A percentile compares a stretch with the other conserved stretches of the same genome.
These are phyloP conservation scores for Mitragyna speciosa DNA, from an alignment of 257 asterid genomes.

Conservation along the genomic window DNA sequence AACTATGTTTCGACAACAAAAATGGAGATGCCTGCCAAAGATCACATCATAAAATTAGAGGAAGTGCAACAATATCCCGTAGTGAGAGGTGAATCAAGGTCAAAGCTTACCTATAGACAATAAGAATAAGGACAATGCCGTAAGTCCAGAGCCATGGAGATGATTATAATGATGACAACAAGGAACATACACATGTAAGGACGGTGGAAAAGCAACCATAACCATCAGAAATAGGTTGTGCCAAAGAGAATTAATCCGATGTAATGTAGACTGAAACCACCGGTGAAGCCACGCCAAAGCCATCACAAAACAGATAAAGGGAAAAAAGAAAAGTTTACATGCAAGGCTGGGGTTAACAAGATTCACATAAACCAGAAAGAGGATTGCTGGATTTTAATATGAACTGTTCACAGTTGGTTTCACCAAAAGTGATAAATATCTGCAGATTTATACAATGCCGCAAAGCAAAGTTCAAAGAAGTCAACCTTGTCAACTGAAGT, in stretches of 20 bases:
- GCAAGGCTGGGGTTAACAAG: constrained; percentile 26
- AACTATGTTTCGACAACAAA: neutral
- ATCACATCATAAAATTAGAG: neutral
- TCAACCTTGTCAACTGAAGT: constrained; percentile 56
- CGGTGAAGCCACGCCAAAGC: constrained; percentile 24
- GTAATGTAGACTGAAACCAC: constrained; percentile 19
- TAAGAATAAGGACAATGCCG: neutral
- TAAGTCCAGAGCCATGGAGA: neutral
- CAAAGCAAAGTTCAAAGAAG: constrained; percentile 49
- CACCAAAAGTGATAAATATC: constrained; percentile 56
- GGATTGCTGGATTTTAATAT: constrained; percentile 26
- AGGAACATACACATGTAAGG: neutral
- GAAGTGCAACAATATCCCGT: neutral
- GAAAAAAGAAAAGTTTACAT: constrained; percentile 7
- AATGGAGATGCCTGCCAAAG: neutral
- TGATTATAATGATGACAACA: neutral
- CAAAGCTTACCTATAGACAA: neutral
- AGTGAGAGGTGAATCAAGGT: neutral
- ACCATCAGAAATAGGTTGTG: neutral
- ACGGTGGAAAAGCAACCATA: neutral
- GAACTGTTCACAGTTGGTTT: constrained; percentile 46
- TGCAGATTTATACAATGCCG: constrained; percentile 65
- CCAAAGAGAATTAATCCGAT: neutral
- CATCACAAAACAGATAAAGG: constrained; percentile 15
- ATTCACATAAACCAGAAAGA: constrained; percentile 35